phyloP scores from a whole-genome alignment of 1,139 yeast species.

The Pichia sp. region DNA sequence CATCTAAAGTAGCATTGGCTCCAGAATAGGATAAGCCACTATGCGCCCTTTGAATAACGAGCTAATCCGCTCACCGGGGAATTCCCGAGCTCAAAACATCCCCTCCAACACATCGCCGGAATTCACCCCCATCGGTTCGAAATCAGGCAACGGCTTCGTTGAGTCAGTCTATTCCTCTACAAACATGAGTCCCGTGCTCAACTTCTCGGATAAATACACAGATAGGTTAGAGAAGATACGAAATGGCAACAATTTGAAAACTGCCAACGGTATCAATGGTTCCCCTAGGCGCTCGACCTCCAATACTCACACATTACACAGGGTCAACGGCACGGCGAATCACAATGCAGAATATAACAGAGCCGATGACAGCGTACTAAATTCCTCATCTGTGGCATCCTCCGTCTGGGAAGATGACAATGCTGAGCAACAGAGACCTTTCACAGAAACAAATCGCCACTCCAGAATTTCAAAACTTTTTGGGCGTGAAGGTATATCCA shows the following conservation, averaged over 20 bases:
- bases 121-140: slow-evolving; percentile 21
- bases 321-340: slow-evolving; percentile 1
- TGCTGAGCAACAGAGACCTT: slow-evolving; percentile 1
- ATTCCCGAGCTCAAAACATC: background rate
- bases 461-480: slow-evolving; percentile 10
- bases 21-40: background rate
- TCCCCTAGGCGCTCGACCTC: slow-evolving; percentile 1
- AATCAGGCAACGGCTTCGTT: slow-evolving; percentile 5
- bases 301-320: slow-evolving; percentile 9
- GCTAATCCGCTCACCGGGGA: background rate
- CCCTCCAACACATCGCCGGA: slow-evolving; percentile 9
- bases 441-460: slow-evolving; percentile 5
- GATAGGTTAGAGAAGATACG: slow-evolving; percentile 6
- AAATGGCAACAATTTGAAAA: background rate
- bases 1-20: too few relatives aligned
- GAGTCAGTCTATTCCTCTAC: slow-evolving; percentile 6
- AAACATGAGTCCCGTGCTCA: slow-evolving; percentile 11
- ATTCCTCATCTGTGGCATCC: slow-evolving; percentile 16
- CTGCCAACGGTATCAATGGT: background rate
- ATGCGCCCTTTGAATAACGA: background rate
- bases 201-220: slow-evolving; percentile 8
- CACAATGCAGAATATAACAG: background rate
- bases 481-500: slow-evolving; percentile 13
- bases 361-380: slow-evolving; percentile 5
- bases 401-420: slow-evolving; percentile 16